phyloP scores from a whole-genome alignment of 1,284 basidiomycete genomes.

The Sanghuangporus sanghuang region DNA sequence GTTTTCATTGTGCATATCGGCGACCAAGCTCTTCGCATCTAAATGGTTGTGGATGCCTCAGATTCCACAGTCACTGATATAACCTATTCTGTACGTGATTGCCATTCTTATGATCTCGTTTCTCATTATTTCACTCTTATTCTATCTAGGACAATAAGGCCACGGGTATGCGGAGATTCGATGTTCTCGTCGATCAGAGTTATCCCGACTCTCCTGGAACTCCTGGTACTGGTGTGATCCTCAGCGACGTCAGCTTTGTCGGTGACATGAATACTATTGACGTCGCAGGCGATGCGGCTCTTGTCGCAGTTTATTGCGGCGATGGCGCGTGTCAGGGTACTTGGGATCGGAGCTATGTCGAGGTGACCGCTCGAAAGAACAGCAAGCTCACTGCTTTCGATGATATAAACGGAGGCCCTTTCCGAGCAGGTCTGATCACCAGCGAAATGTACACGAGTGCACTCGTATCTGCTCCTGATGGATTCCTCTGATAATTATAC shows the following conservation, averaged over 20 bases:
- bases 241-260: constrained; percentile 21
- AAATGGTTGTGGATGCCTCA: constrained; percentile 34
- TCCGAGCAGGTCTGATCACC: not conserved
- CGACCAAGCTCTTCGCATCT: constrained; percentile 31
- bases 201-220: constrained; percentile 40
- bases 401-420: not conserved
- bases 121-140: not conserved
- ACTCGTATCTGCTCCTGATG: no score
- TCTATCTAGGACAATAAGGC: constrained; percentile 36
- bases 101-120: not conserved
- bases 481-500: no score
- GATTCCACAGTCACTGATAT: constrained; percentile 37
- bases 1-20: not conserved
- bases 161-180: constrained; percentile 34
- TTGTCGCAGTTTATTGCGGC: constrained; percentile 42
- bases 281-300: constrained; percentile 31
- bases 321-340: constrained; percentile 36
- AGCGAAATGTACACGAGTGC: not conserved
- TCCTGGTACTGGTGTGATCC: constrained; percentile 42
- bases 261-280: constrained; percentile 30
- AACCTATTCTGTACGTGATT: constrained; percentile 32
- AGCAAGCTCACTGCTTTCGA: constrained; percentile 34
- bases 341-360: constrained; percentile 49
- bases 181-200: constrained; percentile 42
- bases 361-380: constrained; percentile 38